Evolutionary conservation across 352 stramenopile species (phyloP).

Genomic region (Pilasporangium apinafurcum): DNA sequence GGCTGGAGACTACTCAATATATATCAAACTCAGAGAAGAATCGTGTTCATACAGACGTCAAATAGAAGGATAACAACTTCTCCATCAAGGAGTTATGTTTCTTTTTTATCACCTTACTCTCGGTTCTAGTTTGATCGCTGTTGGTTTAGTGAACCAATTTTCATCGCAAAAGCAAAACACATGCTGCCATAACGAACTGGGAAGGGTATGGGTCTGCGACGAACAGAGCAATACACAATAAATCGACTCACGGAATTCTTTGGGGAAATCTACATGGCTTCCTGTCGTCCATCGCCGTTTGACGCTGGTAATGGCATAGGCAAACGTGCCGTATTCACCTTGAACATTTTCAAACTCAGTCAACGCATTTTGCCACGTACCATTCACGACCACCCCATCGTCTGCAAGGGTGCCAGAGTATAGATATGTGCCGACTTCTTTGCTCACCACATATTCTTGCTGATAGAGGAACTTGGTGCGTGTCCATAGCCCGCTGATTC

Average conservation of each 20-base stretch:
- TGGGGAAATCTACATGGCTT: conserved; percentile 40
- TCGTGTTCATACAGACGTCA: too few relatives aligned
- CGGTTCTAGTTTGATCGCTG: too few relatives aligned
- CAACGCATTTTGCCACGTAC: conserved; percentile 44
- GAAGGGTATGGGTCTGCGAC: conserved; percentile 26
- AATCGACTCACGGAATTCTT: conserved; percentile 25
- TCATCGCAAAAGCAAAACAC: conserved; percentile 54
- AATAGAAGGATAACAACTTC: too few relatives aligned
- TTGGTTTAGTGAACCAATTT: conserved; percentile 60
- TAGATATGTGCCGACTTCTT: conserved; percentile 46
- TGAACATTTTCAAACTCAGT: conserved; percentile 10
- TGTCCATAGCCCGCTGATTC: conserved; percentile 34
- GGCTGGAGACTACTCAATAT: too few relatives aligned
- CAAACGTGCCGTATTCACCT: conserved; percentile 56
- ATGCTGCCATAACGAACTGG: conserved; percentile 35
- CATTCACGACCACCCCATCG: conserved; percentile 35
- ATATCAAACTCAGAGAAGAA: too few relatives aligned
- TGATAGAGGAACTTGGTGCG: conserved; percentile 25
- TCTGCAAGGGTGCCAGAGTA: conserved; percentile 30
- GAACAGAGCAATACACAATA: conserved; percentile 42
- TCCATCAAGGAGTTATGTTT: too few relatives aligned
- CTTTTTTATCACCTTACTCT: too few relatives aligned
- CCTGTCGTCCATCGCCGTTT: conserved; percentile 34
- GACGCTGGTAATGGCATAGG: conserved; percentile 31
- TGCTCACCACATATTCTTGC: conserved; percentile 56